These are phyloP conservation scores for Trichaptum fuscoviolaceum DNA, from an alignment of 768 basidiomycete species.

Conservation along the genomic window DNA sequence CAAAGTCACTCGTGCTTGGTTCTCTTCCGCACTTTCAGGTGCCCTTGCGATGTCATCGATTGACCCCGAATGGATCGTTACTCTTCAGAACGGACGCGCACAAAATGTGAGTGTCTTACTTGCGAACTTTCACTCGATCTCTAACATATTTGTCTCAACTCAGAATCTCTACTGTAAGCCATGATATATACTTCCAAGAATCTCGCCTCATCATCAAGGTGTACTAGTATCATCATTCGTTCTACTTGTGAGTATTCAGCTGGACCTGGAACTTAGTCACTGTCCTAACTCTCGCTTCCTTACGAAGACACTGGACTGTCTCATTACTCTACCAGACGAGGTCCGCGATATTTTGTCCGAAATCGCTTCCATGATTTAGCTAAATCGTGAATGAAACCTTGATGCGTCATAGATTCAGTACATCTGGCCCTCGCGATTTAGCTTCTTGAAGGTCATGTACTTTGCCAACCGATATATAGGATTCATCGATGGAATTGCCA, in stretches of 20 bases:
- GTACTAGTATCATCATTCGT: not conserved
- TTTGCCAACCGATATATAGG: not conserved
- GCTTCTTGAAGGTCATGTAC: not conserved
- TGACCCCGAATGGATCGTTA: not conserved
- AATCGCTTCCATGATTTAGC: not conserved
- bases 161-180: not conserved
- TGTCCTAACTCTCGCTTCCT: not conserved
- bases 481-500: not conserved
- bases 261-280: not conserved
- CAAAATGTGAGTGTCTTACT: not conserved
- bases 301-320: not conserved
- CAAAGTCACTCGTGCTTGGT: not conserved
- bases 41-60: not conserved
- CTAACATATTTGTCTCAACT: not conserved
- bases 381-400: not conserved
- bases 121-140: not conserved
- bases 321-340: not conserved
- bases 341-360: not conserved
- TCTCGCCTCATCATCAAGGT: too few species aligned
- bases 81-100: not conserved
- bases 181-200: not conserved
- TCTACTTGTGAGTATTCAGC: not conserved
- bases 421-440: not conserved
- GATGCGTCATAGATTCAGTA: not conserved
- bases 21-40: not conserved